Evolutionary conservation across 495 filamentous ascomycete genomes (phyloP).

Genomic region (Aspergillus nidulans): DNA sequence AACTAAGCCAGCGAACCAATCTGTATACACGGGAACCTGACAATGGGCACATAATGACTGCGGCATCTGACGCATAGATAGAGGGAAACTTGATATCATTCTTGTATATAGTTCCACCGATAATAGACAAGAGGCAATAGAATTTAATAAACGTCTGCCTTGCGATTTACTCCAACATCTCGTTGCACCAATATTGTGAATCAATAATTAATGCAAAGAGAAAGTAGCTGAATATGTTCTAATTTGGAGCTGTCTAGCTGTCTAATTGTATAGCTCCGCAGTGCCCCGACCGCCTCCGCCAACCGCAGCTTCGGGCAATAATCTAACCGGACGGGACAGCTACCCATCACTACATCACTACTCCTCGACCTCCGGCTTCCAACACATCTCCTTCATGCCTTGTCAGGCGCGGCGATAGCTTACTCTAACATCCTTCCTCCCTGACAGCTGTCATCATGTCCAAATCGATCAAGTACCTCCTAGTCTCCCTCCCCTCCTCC

Average conservation of each 20-base stretch:
- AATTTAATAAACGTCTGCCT: background rate
- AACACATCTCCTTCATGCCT: conserved; percentile 14
- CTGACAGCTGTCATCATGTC: conserved; percentile 44
- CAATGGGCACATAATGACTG: background rate
- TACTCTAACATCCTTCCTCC: background rate
- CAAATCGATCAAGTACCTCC: conserved; percentile 58
- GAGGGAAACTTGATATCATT: conserved; percentile 6
- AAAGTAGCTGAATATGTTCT: background rate
- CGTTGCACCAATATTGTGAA: too few relatives aligned
- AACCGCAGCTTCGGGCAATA: conserved; percentile 16
- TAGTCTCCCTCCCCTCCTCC: conserved; percentile 71
- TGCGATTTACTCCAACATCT: too few relatives aligned
- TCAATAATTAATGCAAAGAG: too few relatives aligned
- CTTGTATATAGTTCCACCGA: conserved; percentile 12
- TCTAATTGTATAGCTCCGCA: background rate
- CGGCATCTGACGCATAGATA: conserved; percentile 6
- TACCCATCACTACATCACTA: conserved; percentile 13
- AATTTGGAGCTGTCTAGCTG: background rate
- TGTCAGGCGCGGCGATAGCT: conserved; percentile 5
- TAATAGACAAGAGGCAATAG: background rate
- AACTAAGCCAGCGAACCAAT: conserved; percentile 3
- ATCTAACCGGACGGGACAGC: conserved; percentile 9
- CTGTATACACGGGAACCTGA: background rate
- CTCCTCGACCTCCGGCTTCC: conserved; percentile 1
- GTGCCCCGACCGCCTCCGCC: conserved; percentile 16